phyloP scores from a whole-genome alignment of 2,329 filamentous ascomycete genomes.

The Dactylellina drechsleri region DNA sequence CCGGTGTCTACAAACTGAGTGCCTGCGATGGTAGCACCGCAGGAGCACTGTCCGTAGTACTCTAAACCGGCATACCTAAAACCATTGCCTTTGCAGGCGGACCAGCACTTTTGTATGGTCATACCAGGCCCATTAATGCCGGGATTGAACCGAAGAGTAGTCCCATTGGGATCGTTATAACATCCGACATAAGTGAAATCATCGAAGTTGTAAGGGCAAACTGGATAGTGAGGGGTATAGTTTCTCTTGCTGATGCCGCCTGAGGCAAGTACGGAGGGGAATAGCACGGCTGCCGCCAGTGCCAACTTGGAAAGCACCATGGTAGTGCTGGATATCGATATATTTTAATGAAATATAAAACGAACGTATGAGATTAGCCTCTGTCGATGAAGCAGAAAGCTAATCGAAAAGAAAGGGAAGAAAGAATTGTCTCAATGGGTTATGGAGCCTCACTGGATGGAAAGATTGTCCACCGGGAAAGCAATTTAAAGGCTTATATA shows the following conservation, averaged over 20 bases:
- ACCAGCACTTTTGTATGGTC: slow-evolving; percentile 48
- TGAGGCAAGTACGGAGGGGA: slow-evolving; percentile 38
- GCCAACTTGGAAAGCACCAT: slow-evolving; percentile 34
- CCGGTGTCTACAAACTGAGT: slow-evolving; percentile 23
- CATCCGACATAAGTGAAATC: slow-evolving; percentile 31
- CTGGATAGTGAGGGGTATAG: slow-evolving; percentile 43
- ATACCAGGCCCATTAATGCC: slow-evolving; percentile 39
- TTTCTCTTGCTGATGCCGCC: slow-evolving; percentile 31
- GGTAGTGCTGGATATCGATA: not conserved
- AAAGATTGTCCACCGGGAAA: slow-evolving; percentile 10
- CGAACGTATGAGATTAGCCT: not conserved
- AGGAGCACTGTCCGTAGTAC: slow-evolving; percentile 42
- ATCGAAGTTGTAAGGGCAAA: slow-evolving; percentile 39
- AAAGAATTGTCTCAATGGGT: slow-evolving; percentile 37
- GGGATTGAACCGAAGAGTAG: slow-evolving; percentile 44
- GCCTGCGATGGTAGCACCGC: slow-evolving; percentile 31
- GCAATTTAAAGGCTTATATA: slow-evolving; percentile 49
- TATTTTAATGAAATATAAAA: slow-evolving; percentile 28
- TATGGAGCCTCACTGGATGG: slow-evolving; percentile 38
- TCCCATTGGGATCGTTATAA: slow-evolving; percentile 33
- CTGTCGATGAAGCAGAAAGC: not conserved
- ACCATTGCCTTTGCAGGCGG: slow-evolving; percentile 50
- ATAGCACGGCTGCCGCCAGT: slow-evolving; percentile 36
- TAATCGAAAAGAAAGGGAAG: slow-evolving; percentile 18
- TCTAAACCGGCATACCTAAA: slow-evolving; percentile 46